Evolutionary conservation across 805 yeast genomes (phyloP).

Genomic region (Ogataea pini): DNA sequence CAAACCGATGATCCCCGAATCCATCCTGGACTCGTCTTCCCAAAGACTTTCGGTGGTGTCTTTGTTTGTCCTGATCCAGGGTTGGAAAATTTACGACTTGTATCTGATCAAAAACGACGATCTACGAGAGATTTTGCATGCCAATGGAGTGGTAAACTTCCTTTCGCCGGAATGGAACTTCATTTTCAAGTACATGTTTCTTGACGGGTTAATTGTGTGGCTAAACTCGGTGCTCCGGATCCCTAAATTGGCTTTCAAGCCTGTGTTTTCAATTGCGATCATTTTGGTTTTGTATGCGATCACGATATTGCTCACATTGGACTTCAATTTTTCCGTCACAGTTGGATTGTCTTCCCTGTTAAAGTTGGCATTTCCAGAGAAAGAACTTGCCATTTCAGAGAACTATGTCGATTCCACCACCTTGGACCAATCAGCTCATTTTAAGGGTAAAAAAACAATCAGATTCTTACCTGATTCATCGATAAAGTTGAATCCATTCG

Average conservation of each 20-base stretch:
- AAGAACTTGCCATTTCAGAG: slow-evolving; percentile 35
- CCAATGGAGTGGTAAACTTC: slow-evolving; percentile 35
- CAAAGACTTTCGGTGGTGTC: slow-evolving; percentile 73
- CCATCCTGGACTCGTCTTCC: slow-evolving; percentile 67
- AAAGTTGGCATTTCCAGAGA: slow-evolving; percentile 27
- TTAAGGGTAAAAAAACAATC: slow-evolving; percentile 83
- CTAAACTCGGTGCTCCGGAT: slow-evolving; percentile 72
- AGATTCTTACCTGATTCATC: slow-evolving; percentile 90
- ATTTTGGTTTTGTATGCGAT: slow-evolving; percentile 46
- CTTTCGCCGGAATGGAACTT: slow-evolving; percentile 56
- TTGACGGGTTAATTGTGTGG: slow-evolving; percentile 74
- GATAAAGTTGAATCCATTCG: slow-evolving; percentile 77
- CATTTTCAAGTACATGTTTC: slow-evolving; percentile 65
- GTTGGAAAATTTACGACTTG: slow-evolving; percentile 80
- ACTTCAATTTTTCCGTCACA: slow-evolving; percentile 49
- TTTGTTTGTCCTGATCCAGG: slow-evolving; percentile 71
- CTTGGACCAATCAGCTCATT: slow-evolving; percentile 58
- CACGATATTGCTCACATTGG: slow-evolving; percentile 57
- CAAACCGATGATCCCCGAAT: slow-evolving; percentile 58
- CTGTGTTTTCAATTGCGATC: slow-evolving; percentile 52
- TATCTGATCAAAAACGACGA: slow-evolving; percentile 52
- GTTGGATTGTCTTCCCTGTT: slow-evolving; percentile 20
- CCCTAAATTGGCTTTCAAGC: slow-evolving; percentile 68
- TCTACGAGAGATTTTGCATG: slow-evolving; percentile 21
- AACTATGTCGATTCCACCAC: slow-evolving; percentile 37